Base-by-base conservation (phyloP, 2,329 filamentous ascomycete genomes). In the Hymenoscyphus linearis region DNA sequence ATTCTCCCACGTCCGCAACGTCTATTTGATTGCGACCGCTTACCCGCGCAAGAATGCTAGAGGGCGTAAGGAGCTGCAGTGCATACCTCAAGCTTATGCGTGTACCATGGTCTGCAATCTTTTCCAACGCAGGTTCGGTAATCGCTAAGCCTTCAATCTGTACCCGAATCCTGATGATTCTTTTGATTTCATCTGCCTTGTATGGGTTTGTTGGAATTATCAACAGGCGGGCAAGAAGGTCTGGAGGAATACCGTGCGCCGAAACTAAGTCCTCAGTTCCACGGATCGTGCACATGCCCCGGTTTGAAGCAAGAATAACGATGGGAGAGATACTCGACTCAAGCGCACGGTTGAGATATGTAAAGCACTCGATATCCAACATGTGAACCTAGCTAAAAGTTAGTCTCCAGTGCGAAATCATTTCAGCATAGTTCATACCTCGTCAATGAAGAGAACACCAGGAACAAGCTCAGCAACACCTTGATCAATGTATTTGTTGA, bases 281-380 rank as follows among this genome's bases (percentile, higher is more conserved):
- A 70, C 92, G 90, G 73, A 99, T 95, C 67, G 91, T 90, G 66
- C 91, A 93, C 81, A 93, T 88, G 75, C 95, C 95, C 71, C 95
- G 89, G 80, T 99, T 99, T 50, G 95, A 98, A 62, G 95, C 95
- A 64, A 99, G 87, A 68, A 99, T 95, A 64, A 99, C 95, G 72
- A 99, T 96, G 61, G 95, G 95, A 1, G 93, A 93, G 72, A 99
- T 96, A 67, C 87, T 85, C 60, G 91, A 93, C 81, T 99, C 95
- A 68, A 99, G 84, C n/a, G 95, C 95, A 73, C 93, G 90, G 82
- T 98, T 98, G 72, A 99, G 87, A 78, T 97, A 99, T 68, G 95
- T 98, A 79, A 98, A 99, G 80, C 93, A 96, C 80, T 99, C 95
- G 69, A 99, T 89, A 76, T 99, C 95, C 70, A 99, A 91, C 95